These are phyloP conservation scores for Apostasia ramifera DNA, from an alignment of 106 monocot genomes.

Conservation along the genomic window DNA sequence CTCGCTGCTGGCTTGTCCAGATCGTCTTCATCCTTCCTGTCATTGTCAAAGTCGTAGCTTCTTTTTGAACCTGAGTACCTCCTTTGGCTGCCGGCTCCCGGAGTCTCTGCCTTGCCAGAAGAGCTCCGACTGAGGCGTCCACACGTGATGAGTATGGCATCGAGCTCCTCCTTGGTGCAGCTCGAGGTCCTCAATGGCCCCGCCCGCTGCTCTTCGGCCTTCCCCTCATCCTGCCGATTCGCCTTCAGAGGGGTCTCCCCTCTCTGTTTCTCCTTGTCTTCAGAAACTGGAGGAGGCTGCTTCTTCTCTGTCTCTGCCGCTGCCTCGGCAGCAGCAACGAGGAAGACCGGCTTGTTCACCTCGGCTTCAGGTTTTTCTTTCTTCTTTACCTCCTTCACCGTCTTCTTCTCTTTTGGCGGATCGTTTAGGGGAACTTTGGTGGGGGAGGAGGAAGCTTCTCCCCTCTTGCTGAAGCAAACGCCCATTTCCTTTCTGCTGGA, in stretches of 20 bases:
- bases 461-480: conserved; percentile 26
- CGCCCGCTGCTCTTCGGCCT: conserved; percentile 17
- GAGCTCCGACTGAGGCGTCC: conserved; percentile 92
- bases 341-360: background rate
- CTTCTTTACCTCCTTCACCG: conserved; percentile 1
- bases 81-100: conserved; percentile 4
- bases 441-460: background rate
- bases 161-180: conserved; percentile 95
- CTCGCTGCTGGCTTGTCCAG: conserved; percentile 22
- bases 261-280: background rate
- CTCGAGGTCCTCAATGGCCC: conserved; percentile 56
- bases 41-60: conserved; percentile 85
- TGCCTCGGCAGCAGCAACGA: background rate
- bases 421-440: conserved; percentile 1
- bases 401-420: background rate
- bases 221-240: background rate
- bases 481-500: conserved; percentile 8
- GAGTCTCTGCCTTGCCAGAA: conserved; percentile 36
- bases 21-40: conserved; percentile 31
- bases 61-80: conserved; percentile 71
- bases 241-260: background rate
- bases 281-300: background rate
- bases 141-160: conserved; percentile 94
- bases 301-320: background rate
- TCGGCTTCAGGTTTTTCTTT: background rate